Percentiles rank a stretch among this genome's conserved stretches.
Evolutionary conservation across 75 land plant species (phyloP).

Genomic region (Cryptomeria japonica): DNA sequence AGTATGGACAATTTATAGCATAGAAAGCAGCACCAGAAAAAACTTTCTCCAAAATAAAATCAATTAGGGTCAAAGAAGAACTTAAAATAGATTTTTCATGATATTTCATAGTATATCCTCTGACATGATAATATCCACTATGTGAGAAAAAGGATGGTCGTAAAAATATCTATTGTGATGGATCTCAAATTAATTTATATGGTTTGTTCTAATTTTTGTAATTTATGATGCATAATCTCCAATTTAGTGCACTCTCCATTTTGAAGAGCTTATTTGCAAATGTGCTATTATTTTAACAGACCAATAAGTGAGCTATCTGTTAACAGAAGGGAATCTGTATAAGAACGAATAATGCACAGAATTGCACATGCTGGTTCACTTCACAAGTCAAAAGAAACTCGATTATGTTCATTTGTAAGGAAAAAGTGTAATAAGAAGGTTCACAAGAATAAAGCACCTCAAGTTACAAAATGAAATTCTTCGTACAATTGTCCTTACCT

Average conservation of each 20-base stretch:
- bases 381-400: neutral
- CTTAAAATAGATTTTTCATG: neutral
- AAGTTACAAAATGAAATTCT: neutral
- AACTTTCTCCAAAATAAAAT: neutral
- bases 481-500: slow-evolving; percentile 38
- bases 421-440: neutral
- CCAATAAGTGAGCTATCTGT: neutral
- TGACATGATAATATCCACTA: neutral
- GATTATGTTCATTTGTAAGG: neutral
- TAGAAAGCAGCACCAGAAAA: neutral
- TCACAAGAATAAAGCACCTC: neutral
- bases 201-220: neutral
- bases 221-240: neutral
- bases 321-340: neutral
- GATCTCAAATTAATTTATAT: neutral
- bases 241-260: neutral
- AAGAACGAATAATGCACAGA: neutral
- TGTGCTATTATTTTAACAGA: neutral
- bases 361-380: neutral
- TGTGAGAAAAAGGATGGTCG: neutral
- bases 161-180: neutral
- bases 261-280: neutral
- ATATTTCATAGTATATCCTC: neutral
- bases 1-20: neutral
- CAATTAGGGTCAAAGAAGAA: neutral